phyloP scores from a whole-genome alignment of 352 stramenopile genomes.

The Peronosclerospora sorghi region DNA sequence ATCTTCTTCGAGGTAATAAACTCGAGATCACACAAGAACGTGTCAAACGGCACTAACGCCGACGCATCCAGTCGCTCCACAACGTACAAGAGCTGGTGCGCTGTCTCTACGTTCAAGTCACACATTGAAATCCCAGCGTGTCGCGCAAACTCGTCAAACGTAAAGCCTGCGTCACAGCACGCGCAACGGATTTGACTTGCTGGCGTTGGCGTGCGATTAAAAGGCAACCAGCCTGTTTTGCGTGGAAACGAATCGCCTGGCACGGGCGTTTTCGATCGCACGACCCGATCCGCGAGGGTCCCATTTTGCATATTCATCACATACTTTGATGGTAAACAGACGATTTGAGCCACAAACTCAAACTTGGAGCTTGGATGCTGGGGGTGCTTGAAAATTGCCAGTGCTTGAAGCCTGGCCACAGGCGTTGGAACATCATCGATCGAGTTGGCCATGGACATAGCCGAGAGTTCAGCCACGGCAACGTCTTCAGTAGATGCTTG shows the following conservation, averaged over 20 bases:
- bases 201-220: slow-evolving; percentile 2
- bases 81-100: slow-evolving; percentile 15
- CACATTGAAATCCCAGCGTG: slow-evolving; percentile 18
- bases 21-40: slow-evolving; percentile 9
- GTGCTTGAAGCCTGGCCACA: slow-evolving; percentile 2
- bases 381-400: slow-evolving; percentile 18
- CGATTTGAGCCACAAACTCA: slow-evolving; percentile 15
- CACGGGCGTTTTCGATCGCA: slow-evolving; percentile 9
- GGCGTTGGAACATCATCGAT: background rate
- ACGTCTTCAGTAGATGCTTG: too few relatives aligned
- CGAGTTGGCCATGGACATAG: background rate
- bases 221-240: slow-evolving; percentile 19
- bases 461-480: background rate
- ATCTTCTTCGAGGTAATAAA: background rate
- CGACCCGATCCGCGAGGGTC: slow-evolving; percentile 15
- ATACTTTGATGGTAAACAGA: slow-evolving; percentile 22
- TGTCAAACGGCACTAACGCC: slow-evolving; percentile 11
- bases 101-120: slow-evolving; percentile 4
- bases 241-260: slow-evolving; percentile 17
- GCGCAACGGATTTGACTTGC: slow-evolving; percentile 6
- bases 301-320: slow-evolving; percentile 25
- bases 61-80: slow-evolving; percentile 14
- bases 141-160: slow-evolving; percentile 10
- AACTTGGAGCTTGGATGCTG: background rate
- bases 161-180: slow-evolving; percentile 12